Conservation (phyloP, 176 grass and related monocot species). For the Tuctoria greenei region DNA sequence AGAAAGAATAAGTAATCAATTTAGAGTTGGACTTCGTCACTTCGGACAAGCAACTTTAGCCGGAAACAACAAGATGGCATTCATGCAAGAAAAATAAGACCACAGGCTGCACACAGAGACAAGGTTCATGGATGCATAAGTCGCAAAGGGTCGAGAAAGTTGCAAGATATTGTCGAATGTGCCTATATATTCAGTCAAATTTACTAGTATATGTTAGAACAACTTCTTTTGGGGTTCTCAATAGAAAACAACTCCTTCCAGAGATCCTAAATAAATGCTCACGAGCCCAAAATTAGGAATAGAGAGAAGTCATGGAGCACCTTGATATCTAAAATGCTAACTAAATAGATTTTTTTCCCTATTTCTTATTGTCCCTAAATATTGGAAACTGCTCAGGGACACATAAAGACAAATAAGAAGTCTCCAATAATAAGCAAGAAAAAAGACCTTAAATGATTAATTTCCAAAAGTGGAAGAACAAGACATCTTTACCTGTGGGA, state of each 20-base stretch:
- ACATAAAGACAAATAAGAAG: slow-evolving; percentile 1
- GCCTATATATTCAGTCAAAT: neutral
- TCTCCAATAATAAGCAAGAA: neutral
- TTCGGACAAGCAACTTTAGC: slow-evolving; percentile 10
- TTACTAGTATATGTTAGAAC: neutral
- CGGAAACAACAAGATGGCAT: neutral
- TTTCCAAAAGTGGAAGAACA: slow-evolving; percentile 25
- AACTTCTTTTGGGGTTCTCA: neutral
- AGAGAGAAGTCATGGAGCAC: neutral
- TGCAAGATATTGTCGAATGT: neutral
- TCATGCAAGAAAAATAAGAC: slow-evolving; percentile 6
- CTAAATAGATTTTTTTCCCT: neutral
- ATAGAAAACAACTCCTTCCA: neutral
- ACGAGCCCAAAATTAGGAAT: neutral
- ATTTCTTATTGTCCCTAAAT: slow-evolving; percentile 22
- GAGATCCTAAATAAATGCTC: neutral
- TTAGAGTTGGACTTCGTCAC: neutral
- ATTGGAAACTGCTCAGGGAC: neutral
- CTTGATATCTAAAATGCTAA: neutral
- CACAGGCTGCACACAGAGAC: neutral
- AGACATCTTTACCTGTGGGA: slow-evolving; percentile 71
- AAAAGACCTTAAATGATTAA: neutral
- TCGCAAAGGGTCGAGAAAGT: neutral
- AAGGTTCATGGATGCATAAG: slow-evolving; percentile 5
- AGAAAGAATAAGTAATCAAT: neutral